Base-by-base conservation (phyloP, 73 alveolate genomes). In the Symbiodinium pilosum region DNA sequence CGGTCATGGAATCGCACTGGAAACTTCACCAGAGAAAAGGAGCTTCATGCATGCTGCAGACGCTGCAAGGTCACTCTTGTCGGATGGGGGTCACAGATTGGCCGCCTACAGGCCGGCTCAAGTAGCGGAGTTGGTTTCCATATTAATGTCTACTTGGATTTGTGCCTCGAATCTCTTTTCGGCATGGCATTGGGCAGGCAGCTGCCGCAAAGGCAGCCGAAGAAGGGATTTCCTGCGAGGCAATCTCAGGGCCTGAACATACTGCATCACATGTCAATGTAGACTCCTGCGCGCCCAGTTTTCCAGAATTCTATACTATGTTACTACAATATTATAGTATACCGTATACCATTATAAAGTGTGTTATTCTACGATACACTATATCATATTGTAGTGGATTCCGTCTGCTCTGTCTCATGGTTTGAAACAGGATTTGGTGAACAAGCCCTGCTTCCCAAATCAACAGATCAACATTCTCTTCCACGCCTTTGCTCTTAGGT, bases 11-110 rank as follows among this genome's bases (percentile, higher is more conserved):
- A n/a, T n/a, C n/a, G n/a, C 77, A 64, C n/a, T 83, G 39, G 54
- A 18, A 21, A 26, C 64, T 30, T 6, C 36, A 41, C 64, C 38
- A 26, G 34, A 81, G 54, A 32, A 4, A 20, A 34, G 30, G 20
- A 32, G 47, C 89, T 40, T 36, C 36, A 83, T 7, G n/a, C 64
- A 36, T 4, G 52, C 32, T 41, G 3, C 36, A 0, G n/a, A 18
- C 26, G n/a, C 36, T 12, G 39, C 44, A 75, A 91, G 97, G 97
- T 99, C 56, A 99, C 99, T 4, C 99, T 99, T 89, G 97, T 99
- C 56, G 99, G 99, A 84, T 99, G 99, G 99, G 99, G 99, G 41
- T 98, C 99, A 34, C 99, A 97, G 87, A 84, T 99, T 42, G 94
- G 94, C n/a, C 94, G 94, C 43, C 68, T 87, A 41, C 94, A 87